Evolutionary conservation across 129 eudicot genomes (phyloP).

Genomic region (Chrysanthemum makinoi): DNA sequence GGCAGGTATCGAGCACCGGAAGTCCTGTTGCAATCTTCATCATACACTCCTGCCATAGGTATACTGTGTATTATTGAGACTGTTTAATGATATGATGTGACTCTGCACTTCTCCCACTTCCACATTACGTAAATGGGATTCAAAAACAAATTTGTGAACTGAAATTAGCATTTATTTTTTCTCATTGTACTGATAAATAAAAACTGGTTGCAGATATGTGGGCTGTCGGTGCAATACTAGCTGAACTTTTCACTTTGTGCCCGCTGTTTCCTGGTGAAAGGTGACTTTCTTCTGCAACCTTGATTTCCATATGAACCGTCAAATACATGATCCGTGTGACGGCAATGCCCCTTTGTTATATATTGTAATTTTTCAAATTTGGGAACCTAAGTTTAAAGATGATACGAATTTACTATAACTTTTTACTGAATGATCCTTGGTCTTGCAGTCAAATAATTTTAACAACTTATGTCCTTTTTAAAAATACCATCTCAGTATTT

Average conservation of each 20-base stretch:
- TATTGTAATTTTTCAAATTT: background rate
- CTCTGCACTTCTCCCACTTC: background rate
- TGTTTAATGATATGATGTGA: background rate
- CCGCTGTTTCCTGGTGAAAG: conserved; percentile 96
- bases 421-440: background rate
- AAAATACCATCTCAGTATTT: background rate
- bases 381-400: background rate
- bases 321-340: background rate
- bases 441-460: conserved; percentile 1
- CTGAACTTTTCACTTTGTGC: conserved; percentile 84
- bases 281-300: conserved; percentile 30
- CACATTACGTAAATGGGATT: background rate
- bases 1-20: conserved; percentile 96
- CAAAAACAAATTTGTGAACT: background rate
- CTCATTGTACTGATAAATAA: background rate
- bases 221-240: conserved; percentile 96
- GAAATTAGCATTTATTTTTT: background rate
- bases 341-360: too few species aligned
- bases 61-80: conserved; percentile 5
- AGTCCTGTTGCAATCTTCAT: conserved; percentile 74
- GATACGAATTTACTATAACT: background rate
- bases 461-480: background rate
- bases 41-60: conserved; percentile 92
- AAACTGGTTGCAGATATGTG: conserved; percentile 77
- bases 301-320: background rate